Evolutionary conservation across 148 eudicot species (phyloP), one percentile per base, ranked within the genome.

Genomic region (Camellia lanceoleosa): DNA sequence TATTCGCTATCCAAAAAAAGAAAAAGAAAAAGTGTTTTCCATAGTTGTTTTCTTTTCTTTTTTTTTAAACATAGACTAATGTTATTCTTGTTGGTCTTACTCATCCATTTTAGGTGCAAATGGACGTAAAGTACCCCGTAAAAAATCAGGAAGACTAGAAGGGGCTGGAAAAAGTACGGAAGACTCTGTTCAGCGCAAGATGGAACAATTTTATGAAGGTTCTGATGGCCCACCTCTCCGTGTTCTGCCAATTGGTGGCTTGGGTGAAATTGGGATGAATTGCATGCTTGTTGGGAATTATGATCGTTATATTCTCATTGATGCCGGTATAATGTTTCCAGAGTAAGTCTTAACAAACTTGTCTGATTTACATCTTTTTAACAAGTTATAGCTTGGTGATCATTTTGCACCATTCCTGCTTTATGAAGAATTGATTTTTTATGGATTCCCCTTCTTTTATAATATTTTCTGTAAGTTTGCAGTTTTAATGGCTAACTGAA

Each of bases 191-290:
- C 83, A 95, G 78, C 91, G 99, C 44, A 95, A 93, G 84, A 87
- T 95, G 97, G 99, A 95, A 82, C 93, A 92, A 80, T 95, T 95
- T 68, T 95, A 93, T 92, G 99, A 95, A 92, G 99, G 99, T 62
- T 82, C 94, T 78, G 82, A 89, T 77, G 99, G 99, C 47, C 99
- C 99, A 42, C 99, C 99, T 71, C 84, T 95, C 69, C 97, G 99
- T 81, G 81, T 95, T 77, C 89, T 95, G 75, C 99, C 99, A 15
- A 93, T 95, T 74, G 99, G 99, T 59, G 99, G 99, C 62, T 90
- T 95, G 49, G 99, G 99, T 67, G 99, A 95, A 90, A 95, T 95
- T 78, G 99, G 99, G 80, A 95, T 95, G 99, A 95, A 95, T 84
- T 95, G 99, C 90, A 95, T 95, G 99, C 97, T 95, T 75, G 91